A percentile compares a stretch with the other conserved stretches of the same genome.
These are phyloP conservation scores for Pseudonitzschia multistriata DNA, from an alignment of 108 stramenopile genomes.

Conservation along the genomic window DNA sequence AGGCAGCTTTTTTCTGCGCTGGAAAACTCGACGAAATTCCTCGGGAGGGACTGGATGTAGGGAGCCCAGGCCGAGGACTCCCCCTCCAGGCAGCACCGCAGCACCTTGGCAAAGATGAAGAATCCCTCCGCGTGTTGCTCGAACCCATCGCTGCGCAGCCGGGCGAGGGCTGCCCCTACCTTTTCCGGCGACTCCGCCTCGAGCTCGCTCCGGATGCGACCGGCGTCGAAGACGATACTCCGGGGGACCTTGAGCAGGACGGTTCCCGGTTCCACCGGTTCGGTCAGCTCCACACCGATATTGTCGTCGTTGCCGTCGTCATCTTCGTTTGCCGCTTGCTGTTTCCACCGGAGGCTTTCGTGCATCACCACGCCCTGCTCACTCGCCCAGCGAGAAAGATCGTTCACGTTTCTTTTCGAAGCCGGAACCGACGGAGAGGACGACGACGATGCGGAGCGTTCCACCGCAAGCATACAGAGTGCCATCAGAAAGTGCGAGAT, in stretches of 20 bases:
- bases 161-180: background rate
- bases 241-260: background rate
- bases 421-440: background rate
- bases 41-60: slow-evolving; percentile 53
- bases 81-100: slow-evolving; percentile 44
- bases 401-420: background rate
- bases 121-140: slow-evolving; percentile 21
- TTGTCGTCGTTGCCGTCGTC: background rate
- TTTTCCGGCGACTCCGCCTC: background rate
- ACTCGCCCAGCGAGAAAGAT: background rate
- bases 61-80: slow-evolving; percentile 43
- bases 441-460: background rate
- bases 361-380: slow-evolving; percentile 1
- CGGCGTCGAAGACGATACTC: background rate
- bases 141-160: background rate
- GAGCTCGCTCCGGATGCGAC: background rate
- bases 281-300: background rate
- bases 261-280: background rate
- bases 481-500: background rate
- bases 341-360: background rate
- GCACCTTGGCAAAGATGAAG: slow-evolving; percentile 43
- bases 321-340: background rate
- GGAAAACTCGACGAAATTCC: slow-evolving; percentile 21
- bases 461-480: background rate
- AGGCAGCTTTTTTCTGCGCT: background rate